Evolutionary conservation across 129 eudicot genomes (phyloP), one percentile per base, ranked within the genome.

Genomic region (Flaveria ramosissima): DNA sequence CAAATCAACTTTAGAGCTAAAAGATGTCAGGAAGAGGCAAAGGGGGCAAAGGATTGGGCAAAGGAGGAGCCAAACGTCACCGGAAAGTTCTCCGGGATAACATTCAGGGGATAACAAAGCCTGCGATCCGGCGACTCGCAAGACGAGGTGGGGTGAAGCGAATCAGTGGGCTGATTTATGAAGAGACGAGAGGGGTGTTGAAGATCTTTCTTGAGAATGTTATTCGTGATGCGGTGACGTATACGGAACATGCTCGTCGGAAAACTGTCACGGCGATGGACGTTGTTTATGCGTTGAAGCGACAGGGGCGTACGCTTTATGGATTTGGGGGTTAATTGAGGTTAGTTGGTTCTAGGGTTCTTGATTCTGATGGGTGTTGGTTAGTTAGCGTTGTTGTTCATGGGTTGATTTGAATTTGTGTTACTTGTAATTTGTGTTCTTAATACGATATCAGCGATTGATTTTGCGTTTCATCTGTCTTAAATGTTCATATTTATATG

Each of bases 11-110:
- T 1, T 50, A 50, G 19, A 50, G 19, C 15, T 8, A 50, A n/a
- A 15, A 14, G 6, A 50, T 50, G 55, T 50, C 55, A 50, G 55
- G 55, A 14, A 14, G 55, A 50, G 55, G 55, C 0, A 50, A 50
- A 50, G 55, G 55, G 2, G 55, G 55, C 55, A 50, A 50, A n/a
- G 55, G 55, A 15, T 15, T 50, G n/a, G 55, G 55, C 2, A 50
- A 50, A n/a, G 55, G 55, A 14, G 55, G 55, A 50, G 55, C 55
- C 7, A 50, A 50, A n/a, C 55, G 55, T 14, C 55, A 50, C 19
- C 55, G 55, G 55, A 50, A 50, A 50, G 55, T 50, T 50, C 55
- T 50, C 55, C 55, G 55, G 19, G 55, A 50, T n/a, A 50, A 50
- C 19, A 50, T 50, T n/a, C 55, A 50, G 55, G 55, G 55, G 6